A percentile compares a stretch with the other conserved stretches of the same genome.
phyloP scores from a whole-genome alignment of 768 basidiomycete species.

The Tricholoma bakamatsutake region DNA sequence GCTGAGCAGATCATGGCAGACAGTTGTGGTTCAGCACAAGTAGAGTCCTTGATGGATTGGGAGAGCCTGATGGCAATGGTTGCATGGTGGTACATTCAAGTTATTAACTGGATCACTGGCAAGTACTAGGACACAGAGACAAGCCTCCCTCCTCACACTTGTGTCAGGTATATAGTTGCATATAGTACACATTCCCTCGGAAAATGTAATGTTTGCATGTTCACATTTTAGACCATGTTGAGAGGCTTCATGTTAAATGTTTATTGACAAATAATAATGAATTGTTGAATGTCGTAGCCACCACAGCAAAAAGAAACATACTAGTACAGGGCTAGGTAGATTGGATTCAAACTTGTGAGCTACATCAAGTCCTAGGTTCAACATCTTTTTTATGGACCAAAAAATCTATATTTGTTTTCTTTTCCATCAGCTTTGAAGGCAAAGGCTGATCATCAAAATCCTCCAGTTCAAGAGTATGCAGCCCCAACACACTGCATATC shows the following conservation, averaged over 20 bases:
- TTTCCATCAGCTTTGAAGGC: neutral
- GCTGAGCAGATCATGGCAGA: slow-evolving; percentile 66
- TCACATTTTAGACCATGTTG: neutral
- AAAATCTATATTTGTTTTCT: neutral
- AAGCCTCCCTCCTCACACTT: neutral
- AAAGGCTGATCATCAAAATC: neutral
- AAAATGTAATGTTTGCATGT: neutral
- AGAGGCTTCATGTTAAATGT: neutral
- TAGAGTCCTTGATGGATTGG: slow-evolving; percentile 51
- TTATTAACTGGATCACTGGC: slow-evolving; percentile 12
- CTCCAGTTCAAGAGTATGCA: neutral
- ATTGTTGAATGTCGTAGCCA: neutral
- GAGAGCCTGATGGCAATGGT: slow-evolving; percentile 36
- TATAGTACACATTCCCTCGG: neutral
- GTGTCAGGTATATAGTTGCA: neutral
- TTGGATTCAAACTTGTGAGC: neutral
- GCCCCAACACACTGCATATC: neutral
- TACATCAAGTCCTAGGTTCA: neutral
- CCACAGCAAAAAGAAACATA: neutral
- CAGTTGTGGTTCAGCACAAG: slow-evolving; percentile 66
- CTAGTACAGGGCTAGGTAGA: neutral
- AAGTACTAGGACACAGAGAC: neutral
- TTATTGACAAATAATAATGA: neutral
- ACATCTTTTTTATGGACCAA: neutral
- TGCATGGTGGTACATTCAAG: slow-evolving; percentile 32